These are phyloP conservation scores for Dactylella cylindrospora DNA, from an alignment of 2,329 filamentous ascomycete genomes.

Conservation along the genomic window DNA sequence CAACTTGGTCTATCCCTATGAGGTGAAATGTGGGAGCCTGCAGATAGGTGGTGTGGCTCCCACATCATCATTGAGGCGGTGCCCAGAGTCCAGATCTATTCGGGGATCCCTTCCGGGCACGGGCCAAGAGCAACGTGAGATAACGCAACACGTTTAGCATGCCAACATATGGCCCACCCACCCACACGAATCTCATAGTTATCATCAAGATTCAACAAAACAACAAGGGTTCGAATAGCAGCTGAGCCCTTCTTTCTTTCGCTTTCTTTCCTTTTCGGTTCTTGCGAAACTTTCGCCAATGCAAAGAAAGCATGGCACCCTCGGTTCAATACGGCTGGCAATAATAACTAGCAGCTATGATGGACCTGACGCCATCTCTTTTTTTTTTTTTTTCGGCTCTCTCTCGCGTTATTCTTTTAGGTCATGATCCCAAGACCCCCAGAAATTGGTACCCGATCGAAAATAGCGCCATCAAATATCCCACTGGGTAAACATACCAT, in stretches of 20 bases:
- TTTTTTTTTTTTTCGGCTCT: no score
- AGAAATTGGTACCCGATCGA: no score
- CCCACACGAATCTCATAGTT: slow-evolving; percentile 7
- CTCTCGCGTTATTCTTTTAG: no score
- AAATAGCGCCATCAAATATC: slow-evolving; percentile 4
- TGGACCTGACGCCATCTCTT: no score
- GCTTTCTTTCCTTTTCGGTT: no score
- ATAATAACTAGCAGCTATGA: no score
- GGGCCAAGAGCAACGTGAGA: slow-evolving; percentile 12
- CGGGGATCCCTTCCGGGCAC: slow-evolving; percentile 23
- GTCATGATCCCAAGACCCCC: neutral
- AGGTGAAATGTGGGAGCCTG: no score
- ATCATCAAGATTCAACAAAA: neutral
- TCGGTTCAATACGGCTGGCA: slow-evolving; percentile 18
- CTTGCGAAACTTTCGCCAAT: slow-evolving; percentile 13
- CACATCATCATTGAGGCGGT: slow-evolving; percentile 35
- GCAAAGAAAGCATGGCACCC: neutral
- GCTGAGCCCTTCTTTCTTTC: no score
- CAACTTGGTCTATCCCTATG: no score
- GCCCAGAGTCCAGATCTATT: slow-evolving; percentile 27
- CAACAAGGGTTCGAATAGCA: neutral
- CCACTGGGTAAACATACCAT: no score
- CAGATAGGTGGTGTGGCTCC: slow-evolving; percentile 20
- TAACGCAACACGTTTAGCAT: slow-evolving; percentile 8
- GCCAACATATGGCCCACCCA: slow-evolving; percentile 2